phyloP scores from a whole-genome alignment of 306 rosid genomes.

The Lathyrus aphaca region DNA sequence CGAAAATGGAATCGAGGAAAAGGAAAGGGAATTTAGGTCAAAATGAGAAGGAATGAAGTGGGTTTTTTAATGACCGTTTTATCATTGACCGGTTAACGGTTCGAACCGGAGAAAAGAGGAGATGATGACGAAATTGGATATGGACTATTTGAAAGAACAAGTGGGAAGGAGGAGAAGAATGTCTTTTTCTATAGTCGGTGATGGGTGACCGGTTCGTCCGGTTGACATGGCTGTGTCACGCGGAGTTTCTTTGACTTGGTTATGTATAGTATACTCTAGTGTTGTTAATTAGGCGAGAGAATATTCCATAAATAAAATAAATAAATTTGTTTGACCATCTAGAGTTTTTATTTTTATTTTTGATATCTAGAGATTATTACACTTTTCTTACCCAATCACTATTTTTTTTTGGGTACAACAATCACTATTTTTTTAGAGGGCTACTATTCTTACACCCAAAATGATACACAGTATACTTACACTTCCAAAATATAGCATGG shows the following conservation, averaged over 20 bases:
- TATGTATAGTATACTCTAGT: neutral
- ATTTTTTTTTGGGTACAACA: too few species aligned
- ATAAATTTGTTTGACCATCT: too few species aligned
- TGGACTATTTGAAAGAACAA: neutral
- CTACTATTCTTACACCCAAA: too few species aligned
- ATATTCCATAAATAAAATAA: too few species aligned
- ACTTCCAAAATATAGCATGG: too few species aligned
- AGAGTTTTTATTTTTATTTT: too few species aligned
- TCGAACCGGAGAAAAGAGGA: neutral
- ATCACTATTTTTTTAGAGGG: too few species aligned
- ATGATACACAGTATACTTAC: too few species aligned
- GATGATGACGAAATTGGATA: neutral
- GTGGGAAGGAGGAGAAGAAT: neutral
- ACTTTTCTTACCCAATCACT: too few species aligned
- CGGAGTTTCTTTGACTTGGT: conserved; percentile 28
- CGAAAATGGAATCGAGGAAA: neutral
- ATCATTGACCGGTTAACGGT: neutral
- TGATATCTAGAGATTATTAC: too few species aligned
- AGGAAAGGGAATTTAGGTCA: conserved; percentile 16
- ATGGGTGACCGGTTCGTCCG: conserved; percentile 42
- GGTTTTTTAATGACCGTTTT: neutral
- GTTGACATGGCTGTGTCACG: conserved; percentile 36
- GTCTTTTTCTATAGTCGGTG: neutral
- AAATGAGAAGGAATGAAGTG: neutral
- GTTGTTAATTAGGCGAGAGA: neutral